Evolutionary conservation across 768 basidiomycete genomes (phyloP).

Genomic region (Sistotremastrum suecicum): DNA sequence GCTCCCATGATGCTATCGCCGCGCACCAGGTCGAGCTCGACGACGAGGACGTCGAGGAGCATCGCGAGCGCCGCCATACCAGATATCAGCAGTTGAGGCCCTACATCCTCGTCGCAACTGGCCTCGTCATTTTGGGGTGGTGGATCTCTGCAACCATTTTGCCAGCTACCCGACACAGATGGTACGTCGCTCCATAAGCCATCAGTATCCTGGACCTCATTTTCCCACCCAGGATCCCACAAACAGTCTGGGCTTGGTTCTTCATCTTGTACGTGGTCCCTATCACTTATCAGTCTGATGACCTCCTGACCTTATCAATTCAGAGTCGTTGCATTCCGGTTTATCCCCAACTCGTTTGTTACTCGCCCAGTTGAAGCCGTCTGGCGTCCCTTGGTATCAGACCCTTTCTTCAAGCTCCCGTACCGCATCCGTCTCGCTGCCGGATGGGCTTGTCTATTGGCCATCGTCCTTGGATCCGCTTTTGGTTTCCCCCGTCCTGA

Average conservation of each 20-base stretch:
- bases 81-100: conserved; percentile 12
- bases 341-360: conserved; percentile 57
- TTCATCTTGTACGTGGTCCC: conserved; percentile 46
- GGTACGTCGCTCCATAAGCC: conserved; percentile 27
- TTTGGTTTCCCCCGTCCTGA: conserved; percentile 59
- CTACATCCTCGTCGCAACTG: conserved; percentile 33
- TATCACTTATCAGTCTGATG: not conserved
- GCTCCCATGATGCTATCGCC: conserved; percentile 4
- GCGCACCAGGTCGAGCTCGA: conserved; percentile 10
- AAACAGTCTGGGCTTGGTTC: conserved; percentile 73
- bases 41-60: conserved; percentile 9
- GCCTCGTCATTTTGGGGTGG: conserved; percentile 62
- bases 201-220: conserved; percentile 1
- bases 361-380: conserved; percentile 56
- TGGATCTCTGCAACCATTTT: conserved; percentile 71
- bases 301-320: not conserved
- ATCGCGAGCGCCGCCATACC: conserved; percentile 1
- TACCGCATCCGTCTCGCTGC: conserved; percentile 39
- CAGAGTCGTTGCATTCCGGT: conserved; percentile 74
- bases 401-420: conserved; percentile 52
- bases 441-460: conserved; percentile 70
- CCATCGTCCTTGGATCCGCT: conserved; percentile 71
- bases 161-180: conserved; percentile 57
- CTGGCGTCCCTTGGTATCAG: conserved; percentile 52
- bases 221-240: conserved; percentile 45